Conservation (phyloP, 768 basidiomycete species). For the Tulasnella sp. region DNA sequence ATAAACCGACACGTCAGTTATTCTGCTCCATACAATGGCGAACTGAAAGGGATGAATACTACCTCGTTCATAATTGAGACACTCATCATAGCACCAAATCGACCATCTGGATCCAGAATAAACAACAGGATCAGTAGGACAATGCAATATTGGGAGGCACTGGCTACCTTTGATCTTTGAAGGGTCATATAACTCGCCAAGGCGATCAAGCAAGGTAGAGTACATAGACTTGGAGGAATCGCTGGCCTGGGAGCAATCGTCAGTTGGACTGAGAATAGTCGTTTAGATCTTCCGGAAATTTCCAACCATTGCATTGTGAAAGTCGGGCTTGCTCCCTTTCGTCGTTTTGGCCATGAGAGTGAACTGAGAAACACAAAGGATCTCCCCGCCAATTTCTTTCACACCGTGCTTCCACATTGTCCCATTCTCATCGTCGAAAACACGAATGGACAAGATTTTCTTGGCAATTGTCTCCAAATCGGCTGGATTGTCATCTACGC, state of each 20-base stretch:
- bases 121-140: neutral
- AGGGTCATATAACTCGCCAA: slow-evolving; percentile 54
- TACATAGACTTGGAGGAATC: slow-evolving; percentile 63
- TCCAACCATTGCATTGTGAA: slow-evolving; percentile 83
- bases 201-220: slow-evolving; percentile 54
- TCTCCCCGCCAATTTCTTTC: slow-evolving; percentile 78
- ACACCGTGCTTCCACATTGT: slow-evolving; percentile 83
- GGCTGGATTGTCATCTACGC: slow-evolving; percentile 64
- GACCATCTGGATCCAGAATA: slow-evolving; percentile 51
- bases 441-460: slow-evolving; percentile 70
- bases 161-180: slow-evolving; percentile 71
- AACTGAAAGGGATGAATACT: slow-evolving; percentile 20
- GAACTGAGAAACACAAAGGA: slow-evolving; percentile 93
- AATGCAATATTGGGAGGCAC: no score
- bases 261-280: neutral
- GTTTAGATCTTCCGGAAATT: neutral
- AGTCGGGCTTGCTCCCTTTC: slow-evolving; percentile 87
- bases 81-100: slow-evolving; percentile 94
- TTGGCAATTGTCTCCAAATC: slow-evolving; percentile 66
- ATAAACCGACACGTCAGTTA: neutral
- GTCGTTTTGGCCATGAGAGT: slow-evolving; percentile 77
- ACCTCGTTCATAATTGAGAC: slow-evolving; percentile 84
- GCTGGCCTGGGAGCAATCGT: slow-evolving; percentile 39
- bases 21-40: neutral
- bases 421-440: slow-evolving; percentile 51